Evolutionary conservation across 1,139 yeast genomes (phyloP).

Genomic region (Zygosaccharomyces sapae): DNA sequence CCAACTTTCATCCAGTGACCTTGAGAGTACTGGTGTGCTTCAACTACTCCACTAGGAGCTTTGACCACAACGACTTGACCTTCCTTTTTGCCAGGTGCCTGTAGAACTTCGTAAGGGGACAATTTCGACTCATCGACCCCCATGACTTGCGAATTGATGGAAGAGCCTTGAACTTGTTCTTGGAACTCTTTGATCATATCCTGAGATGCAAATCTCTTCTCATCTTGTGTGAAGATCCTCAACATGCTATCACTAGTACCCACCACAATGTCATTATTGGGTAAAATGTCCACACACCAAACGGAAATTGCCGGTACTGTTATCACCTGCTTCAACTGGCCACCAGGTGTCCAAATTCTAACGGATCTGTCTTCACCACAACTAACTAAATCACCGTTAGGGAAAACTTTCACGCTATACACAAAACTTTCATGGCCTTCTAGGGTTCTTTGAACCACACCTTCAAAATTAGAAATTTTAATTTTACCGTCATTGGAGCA

Average conservation of each 20-base stretch:
- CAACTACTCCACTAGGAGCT: constrained; percentile 55
- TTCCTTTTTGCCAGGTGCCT: constrained; percentile 64
- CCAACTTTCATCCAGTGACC: constrained; percentile 83
- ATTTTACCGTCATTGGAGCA: constrained; percentile 83
- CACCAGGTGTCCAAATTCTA: constrained; percentile 62
- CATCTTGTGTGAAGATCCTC: constrained; percentile 61
- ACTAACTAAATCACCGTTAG: constrained; percentile 61
- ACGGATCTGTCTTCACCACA: constrained; percentile 87
- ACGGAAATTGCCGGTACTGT: constrained; percentile 82
- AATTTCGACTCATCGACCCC: constrained; percentile 67
- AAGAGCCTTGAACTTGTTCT: constrained; percentile 56
- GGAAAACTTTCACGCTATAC: constrained; percentile 56
- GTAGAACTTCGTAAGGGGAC: constrained; percentile 59
- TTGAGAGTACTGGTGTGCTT: constrained; percentile 80
- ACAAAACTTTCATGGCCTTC: constrained; percentile 81
- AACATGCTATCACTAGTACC: constrained; percentile 80
- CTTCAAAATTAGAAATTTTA: constrained; percentile 58
- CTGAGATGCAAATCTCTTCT: constrained; percentile 50
- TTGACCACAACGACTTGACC: constrained; percentile 85
- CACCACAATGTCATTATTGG: constrained; percentile 70
- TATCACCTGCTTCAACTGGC: constrained; percentile 60
- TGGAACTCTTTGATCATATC: constrained; percentile 50
- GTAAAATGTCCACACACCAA: constrained; percentile 67
- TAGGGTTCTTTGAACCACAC: constrained; percentile 45
- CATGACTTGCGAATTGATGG: constrained; percentile 64